A percentile compares a stretch with the other conserved stretches of the same genome.
These are phyloP conservation scores for Gentiana macrophylla DNA, from an alignment of 257 asterid species.

Conservation along the genomic window DNA sequence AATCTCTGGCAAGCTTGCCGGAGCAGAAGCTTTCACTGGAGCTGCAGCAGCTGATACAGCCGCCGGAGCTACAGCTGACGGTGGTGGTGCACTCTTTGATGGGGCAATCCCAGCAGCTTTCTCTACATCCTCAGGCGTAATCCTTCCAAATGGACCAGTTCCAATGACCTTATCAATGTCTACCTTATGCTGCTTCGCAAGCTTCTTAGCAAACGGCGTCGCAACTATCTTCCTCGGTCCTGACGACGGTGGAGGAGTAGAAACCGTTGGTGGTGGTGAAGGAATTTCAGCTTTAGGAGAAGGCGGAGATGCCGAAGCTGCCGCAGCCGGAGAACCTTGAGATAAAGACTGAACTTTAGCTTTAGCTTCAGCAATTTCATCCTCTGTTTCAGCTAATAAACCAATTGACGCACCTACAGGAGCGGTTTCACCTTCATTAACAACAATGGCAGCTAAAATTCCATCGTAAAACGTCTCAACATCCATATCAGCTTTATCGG, in stretches of 20 bases:
- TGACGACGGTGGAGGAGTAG: slow-evolving; percentile 17
- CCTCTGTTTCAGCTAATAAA: slow-evolving; percentile 56
- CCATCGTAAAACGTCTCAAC: slow-evolving; percentile 77
- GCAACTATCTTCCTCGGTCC: slow-evolving; percentile 47
- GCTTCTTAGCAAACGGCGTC: slow-evolving; percentile 81
- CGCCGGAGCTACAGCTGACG: slow-evolving; percentile 17
- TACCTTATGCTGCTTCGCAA: slow-evolving; percentile 75
- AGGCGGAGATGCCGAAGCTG: slow-evolving; percentile 12
- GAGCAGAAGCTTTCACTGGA: slow-evolving; percentile 21
- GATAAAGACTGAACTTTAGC: slow-evolving; percentile 43
- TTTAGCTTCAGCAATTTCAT: slow-evolving; percentile 48
- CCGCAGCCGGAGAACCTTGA: slow-evolving; percentile 23
- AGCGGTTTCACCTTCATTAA: slow-evolving; percentile 62
- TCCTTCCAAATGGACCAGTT: slow-evolving; percentile 80
- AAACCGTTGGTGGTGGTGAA: slow-evolving; percentile 17
- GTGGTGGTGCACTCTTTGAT: slow-evolving; percentile 24
- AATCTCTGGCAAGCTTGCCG: slow-evolving; percentile 44
- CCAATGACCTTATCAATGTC: slow-evolving; percentile 57
- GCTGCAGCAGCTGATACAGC: slow-evolving; percentile 23
- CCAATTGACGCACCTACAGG: slow-evolving; percentile 68
- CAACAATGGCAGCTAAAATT: slow-evolving; percentile 61
- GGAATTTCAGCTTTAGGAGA: slow-evolving; percentile 11
- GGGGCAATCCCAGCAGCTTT: slow-evolving; percentile 70
- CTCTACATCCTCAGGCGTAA: slow-evolving; percentile 85
- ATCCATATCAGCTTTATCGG: slow-evolving; percentile 85